Evolutionary conservation across 176 grass and related monocot species (phyloP).

Genomic region (Zizania latifolia): DNA sequence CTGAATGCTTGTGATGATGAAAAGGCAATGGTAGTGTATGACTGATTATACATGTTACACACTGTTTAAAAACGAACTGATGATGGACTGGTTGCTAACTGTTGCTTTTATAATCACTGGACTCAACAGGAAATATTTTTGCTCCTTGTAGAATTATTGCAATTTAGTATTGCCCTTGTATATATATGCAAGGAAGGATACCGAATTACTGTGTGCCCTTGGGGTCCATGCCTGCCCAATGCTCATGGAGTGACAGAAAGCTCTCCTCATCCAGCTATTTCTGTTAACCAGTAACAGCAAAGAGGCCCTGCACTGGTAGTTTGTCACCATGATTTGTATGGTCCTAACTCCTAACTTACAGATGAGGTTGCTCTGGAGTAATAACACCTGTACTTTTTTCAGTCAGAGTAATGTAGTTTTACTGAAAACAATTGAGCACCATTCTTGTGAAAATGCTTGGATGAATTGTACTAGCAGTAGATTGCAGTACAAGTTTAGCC

Average conservation of each 20-base stretch:
- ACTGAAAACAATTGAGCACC: background rate
- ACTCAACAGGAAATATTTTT: too few relatives aligned
- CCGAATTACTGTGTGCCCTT: too few relatives aligned
- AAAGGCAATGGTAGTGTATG: slow-evolving; percentile 6
- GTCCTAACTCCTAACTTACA: background rate
- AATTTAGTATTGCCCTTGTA: too few relatives aligned
- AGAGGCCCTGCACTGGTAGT: background rate
- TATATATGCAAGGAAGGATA: too few relatives aligned
- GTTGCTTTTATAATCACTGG: background rate
- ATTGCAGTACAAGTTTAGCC: background rate
- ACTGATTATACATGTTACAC: background rate
- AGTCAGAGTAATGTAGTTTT: background rate
- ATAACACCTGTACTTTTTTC: background rate
- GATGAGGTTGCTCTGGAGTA: too few relatives aligned
- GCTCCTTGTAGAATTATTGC: too few relatives aligned
- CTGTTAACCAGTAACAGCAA: background rate
- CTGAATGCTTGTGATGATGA: slow-evolving; percentile 10
- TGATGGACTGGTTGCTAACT: background rate
- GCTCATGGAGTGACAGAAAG: too few relatives aligned
- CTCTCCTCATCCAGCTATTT: too few relatives aligned
- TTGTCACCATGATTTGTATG: background rate
- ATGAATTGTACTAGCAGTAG: background rate
- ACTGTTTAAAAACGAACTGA: background rate
- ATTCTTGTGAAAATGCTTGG: background rate
- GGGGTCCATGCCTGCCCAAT: too few relatives aligned